Evolutionary conservation across 2,329 filamentous ascomycete species (phyloP).

Genomic region (Thielaviopsis euricoi): DNA sequence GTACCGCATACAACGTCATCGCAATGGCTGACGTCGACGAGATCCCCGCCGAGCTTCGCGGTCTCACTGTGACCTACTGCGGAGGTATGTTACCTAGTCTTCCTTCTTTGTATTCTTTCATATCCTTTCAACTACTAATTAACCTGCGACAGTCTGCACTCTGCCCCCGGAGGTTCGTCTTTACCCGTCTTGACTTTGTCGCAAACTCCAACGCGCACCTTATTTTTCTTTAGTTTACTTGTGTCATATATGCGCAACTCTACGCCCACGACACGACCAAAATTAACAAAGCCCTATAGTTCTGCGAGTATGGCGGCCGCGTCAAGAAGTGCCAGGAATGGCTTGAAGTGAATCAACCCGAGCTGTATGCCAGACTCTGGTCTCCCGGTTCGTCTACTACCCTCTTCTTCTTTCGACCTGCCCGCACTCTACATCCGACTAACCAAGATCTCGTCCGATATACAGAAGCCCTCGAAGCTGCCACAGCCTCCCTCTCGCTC

Average conservation of each 20-base stretch:
- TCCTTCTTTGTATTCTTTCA: not conserved
- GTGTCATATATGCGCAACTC: not conserved
- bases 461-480: constrained; percentile 63
- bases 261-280: constrained; percentile 11
- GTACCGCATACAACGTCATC: constrained; percentile 1
- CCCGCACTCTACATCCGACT: not conserved
- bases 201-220: constrained; percentile 4
- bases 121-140: not conserved
- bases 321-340: constrained; percentile 96
- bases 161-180: constrained; percentile 44
- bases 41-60: constrained; percentile 9
- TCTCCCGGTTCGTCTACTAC: constrained; percentile 50
- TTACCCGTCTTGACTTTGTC: not conserved
- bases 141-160: constrained; percentile 35
- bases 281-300: constrained; percentile 38
- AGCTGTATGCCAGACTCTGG: constrained; percentile 66
- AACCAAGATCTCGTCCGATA: not conserved
- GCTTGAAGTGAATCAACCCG: constrained; percentile 59
- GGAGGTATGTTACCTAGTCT: constrained; percentile 30
- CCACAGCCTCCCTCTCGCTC: constrained; percentile 70
- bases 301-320: constrained; percentile 96
- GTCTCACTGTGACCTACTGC: constrained; percentile 31
- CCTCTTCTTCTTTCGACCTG: not conserved
- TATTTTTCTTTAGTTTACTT: not conserved
- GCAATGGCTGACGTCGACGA: constrained; percentile 10